Percentiles rank a stretch among this genome's conserved stretches.
Conservation (phyloP, 441 rosid genomes). For the Populus hybrid region DNA sequence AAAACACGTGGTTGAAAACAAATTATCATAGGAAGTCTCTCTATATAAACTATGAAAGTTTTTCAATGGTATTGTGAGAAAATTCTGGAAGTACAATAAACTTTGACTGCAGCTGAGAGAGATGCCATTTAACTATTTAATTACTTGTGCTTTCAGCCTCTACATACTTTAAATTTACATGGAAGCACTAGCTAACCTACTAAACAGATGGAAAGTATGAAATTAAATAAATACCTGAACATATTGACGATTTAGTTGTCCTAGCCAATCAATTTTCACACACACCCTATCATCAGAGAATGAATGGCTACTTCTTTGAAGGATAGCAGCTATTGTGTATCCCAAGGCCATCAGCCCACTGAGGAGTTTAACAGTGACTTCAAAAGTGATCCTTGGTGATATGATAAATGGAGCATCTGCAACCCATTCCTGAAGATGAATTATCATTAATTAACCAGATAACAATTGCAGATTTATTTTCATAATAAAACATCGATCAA, state of each 20-base stretch:
- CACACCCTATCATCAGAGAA: slow-evolving; percentile 70
- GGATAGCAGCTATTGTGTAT: slow-evolving; percentile 92
- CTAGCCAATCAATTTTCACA: slow-evolving; percentile 94
- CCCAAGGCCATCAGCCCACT: slow-evolving; percentile 99
- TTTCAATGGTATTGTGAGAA: background rate
- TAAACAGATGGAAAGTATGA: background rate
- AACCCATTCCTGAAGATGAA: slow-evolving; percentile 79
- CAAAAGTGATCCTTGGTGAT: slow-evolving; percentile 97
- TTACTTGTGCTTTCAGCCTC: background rate
- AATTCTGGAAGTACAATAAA: background rate
- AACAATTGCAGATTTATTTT: background rate
- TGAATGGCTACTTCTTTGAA: slow-evolving; percentile 89
- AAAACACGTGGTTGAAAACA: background rate
- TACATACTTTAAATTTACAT: background rate
- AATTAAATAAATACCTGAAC: slow-evolving; percentile 57
- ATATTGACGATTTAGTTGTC: slow-evolving; percentile 82
- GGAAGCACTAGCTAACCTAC: background rate
- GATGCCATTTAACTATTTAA: background rate
- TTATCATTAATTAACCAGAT: slow-evolving; percentile 13
- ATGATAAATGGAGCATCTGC: slow-evolving; percentile 92
- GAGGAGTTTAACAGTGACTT: slow-evolving; percentile 95
- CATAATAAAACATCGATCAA: background rate
- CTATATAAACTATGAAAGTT: background rate
- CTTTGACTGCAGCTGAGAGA: background rate
- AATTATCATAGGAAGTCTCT: background rate